Evolutionary conservation across 306 rosid species (phyloP).

Genomic region (Trifolium dubium): DNA sequence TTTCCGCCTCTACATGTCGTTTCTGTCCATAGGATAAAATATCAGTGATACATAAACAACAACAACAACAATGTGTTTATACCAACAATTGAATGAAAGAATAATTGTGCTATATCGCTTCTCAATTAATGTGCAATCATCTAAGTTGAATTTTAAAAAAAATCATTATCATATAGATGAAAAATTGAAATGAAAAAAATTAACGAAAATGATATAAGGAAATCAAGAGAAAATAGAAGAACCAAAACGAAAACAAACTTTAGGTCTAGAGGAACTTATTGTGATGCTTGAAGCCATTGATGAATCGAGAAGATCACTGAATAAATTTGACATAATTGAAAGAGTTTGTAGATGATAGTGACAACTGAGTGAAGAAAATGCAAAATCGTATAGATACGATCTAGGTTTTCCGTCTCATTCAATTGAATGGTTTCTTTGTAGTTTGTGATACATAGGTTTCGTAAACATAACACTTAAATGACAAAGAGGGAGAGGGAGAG

Average conservation of each 20-base stretch:
- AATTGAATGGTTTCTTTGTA: neutral
- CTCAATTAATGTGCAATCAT: neutral
- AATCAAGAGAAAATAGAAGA: neutral
- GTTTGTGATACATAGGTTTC: neutral
- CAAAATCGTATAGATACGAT: neutral
- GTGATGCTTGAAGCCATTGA: constrained; percentile 49
- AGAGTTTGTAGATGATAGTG: constrained; percentile 3
- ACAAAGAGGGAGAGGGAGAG: too few relatives aligned
- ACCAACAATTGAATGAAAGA: neutral
- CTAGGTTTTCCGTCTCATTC: neutral
- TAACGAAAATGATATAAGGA: neutral
- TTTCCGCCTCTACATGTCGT: constrained; percentile 46
- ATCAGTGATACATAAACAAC: neutral
- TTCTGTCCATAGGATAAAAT: constrained; percentile 36
- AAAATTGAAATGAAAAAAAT: neutral
- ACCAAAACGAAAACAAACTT: constrained; percentile 47
- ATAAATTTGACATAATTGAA: neutral
- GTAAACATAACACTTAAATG: neutral
- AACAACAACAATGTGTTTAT: neutral
- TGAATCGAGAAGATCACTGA: neutral
- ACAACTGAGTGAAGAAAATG: neutral
- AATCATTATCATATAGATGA: neutral
- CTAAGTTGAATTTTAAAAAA: neutral
- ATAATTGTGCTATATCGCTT: neutral
- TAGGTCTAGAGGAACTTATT: constrained; percentile 44